These are phyloP conservation scores for Auriscalpium microsporum DNA, from an alignment of 768 basidiomycete species.

Conservation along the genomic window DNA sequence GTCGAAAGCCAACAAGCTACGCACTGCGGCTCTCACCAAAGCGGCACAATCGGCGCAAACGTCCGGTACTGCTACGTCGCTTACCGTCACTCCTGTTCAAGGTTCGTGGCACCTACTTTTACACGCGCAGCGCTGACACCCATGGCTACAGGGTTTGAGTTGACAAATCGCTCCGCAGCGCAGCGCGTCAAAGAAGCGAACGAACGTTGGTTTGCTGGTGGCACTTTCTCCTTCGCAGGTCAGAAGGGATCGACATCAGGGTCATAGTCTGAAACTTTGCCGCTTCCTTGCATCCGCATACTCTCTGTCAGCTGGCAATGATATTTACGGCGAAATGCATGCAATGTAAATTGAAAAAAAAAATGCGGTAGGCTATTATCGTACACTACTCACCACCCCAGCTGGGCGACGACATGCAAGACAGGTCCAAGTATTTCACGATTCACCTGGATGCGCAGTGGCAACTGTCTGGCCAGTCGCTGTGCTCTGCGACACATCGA, in stretches of 20 bases:
- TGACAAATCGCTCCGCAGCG: constrained; percentile 87
- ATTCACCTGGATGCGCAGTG: constrained; percentile 38
- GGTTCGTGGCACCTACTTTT: constrained; percentile 35
- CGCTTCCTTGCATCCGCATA: neutral
- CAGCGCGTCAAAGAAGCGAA: constrained; percentile 92
- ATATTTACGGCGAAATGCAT: neutral
- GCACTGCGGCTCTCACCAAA: constrained; percentile 75
- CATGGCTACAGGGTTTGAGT: constrained; percentile 64
- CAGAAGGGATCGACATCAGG: constrained; percentile 32
- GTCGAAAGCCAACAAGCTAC: constrained; percentile 88
- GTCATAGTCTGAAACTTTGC: neutral
- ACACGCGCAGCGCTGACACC: neutral
- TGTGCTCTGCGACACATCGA: constrained; percentile 58
- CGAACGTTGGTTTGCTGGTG: constrained; percentile 90
- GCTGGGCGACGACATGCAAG: neutral
- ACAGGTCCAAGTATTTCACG: constrained; percentile 12
- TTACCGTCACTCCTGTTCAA: constrained; percentile 95
- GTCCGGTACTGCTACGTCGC: constrained; percentile 84
- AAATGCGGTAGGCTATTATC: neutral
- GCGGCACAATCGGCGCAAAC: constrained; percentile 50
- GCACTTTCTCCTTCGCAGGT: constrained; percentile 74
- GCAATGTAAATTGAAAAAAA: neutral
- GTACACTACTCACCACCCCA: neutral
- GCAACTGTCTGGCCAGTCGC: constrained; percentile 46
- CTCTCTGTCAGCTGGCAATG: neutral